Percentiles rank a stretch among this genome's conserved stretches.
Evolutionary conservation across 108 stramenopile genomes (phyloP).

Genomic region (Fistulifera pelliculosa): DNA sequence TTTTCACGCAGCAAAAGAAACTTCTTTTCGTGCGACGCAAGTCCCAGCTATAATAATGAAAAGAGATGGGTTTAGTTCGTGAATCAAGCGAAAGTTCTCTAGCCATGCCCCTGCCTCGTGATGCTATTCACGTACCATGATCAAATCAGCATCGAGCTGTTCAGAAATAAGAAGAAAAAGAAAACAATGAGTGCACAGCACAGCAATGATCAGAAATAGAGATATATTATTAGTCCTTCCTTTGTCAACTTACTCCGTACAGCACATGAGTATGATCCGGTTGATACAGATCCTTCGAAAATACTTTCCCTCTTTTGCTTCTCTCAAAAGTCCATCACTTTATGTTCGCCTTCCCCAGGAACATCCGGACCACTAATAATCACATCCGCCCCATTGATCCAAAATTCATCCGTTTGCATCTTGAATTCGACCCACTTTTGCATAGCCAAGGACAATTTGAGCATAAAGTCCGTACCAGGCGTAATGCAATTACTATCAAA

Average conservation of each 20-base stretch:
- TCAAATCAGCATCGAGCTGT: constrained; percentile 12
- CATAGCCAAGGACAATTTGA: constrained; percentile 82
- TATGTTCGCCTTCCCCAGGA: constrained; percentile 98
- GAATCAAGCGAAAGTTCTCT: too few species aligned
- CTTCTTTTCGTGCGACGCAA: constrained; percentile 94
- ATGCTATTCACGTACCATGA: constrained; percentile 12
- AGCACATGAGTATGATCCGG: constrained; percentile 84
- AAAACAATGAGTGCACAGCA: too few species aligned
- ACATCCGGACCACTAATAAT: constrained; percentile 97
- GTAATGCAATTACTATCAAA: constrained; percentile 99
- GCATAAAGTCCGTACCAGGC: constrained; percentile 98
- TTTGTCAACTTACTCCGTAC: constrained; percentile 63
- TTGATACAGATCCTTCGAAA: constrained; percentile 26
- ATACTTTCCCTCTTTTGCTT: constrained; percentile 28
- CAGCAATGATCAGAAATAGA: too few species aligned
- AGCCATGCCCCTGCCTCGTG: too few species aligned
- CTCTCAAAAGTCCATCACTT: constrained; percentile 93
- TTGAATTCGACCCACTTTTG: constrained; percentile 89
- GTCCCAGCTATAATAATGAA: constrained; percentile 20
- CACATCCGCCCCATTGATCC: constrained; percentile 82
- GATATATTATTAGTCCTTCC: too few species aligned
- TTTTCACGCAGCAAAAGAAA: constrained; percentile 95
- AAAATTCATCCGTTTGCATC: constrained; percentile 88
- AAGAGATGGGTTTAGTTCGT: too few species aligned
- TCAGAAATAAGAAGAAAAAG: too few species aligned